Percentiles rank a stretch among this genome's conserved stretches.
Evolutionary conservation across 1,284 basidiomycete species (phyloP).

Genomic region (Xerocomus nothofagi): DNA sequence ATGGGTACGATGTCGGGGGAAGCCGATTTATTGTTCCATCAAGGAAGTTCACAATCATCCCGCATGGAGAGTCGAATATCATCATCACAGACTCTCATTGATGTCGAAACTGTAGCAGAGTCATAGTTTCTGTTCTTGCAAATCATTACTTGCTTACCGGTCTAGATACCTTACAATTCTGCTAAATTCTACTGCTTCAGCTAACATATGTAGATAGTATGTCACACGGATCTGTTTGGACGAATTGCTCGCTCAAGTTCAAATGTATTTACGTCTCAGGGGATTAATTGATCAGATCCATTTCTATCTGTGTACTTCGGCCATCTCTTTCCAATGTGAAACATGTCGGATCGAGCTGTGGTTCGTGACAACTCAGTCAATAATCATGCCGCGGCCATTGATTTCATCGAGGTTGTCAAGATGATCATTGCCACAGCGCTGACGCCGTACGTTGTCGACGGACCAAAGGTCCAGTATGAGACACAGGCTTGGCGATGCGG

Average conservation of each 20-base stretch:
- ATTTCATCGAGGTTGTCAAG: slow-evolving; percentile 54
- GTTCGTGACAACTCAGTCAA: not conserved
- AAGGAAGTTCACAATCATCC: slow-evolving; percentile 35
- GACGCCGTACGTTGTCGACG: slow-evolving; percentile 70
- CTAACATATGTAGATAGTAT: slow-evolving; percentile 25
- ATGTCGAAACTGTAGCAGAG: slow-evolving; percentile 28
- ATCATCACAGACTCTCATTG: slow-evolving; percentile 33
- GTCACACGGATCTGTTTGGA: slow-evolving; percentile 15
- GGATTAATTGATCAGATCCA: not conserved
- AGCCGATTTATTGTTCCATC: slow-evolving; percentile 25
- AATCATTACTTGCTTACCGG: slow-evolving; percentile 11
- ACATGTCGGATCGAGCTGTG: not conserved
- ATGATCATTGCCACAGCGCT: slow-evolving; percentile 65
- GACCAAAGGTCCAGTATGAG: slow-evolving; percentile 87
- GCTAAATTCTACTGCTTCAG: slow-evolving; percentile 36
- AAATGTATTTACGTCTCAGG: slow-evolving; percentile 17
- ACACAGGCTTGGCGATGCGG: slow-evolving; percentile 62
- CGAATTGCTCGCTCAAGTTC: slow-evolving; percentile 8
- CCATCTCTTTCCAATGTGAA: slow-evolving; percentile 2
- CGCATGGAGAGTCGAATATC: slow-evolving; percentile 32
- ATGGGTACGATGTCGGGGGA: slow-evolving; percentile 27
- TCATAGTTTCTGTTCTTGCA: slow-evolving; percentile 20
- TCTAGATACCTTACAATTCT: slow-evolving; percentile 30
- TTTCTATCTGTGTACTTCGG: slow-evolving; percentile 3
- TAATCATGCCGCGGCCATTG: slow-evolving; percentile 36